Evolutionary conservation across 352 stramenopile species (phyloP), one percentile per base, ranked within the genome.

Genomic region (Phytophthora ohioensis): DNA sequence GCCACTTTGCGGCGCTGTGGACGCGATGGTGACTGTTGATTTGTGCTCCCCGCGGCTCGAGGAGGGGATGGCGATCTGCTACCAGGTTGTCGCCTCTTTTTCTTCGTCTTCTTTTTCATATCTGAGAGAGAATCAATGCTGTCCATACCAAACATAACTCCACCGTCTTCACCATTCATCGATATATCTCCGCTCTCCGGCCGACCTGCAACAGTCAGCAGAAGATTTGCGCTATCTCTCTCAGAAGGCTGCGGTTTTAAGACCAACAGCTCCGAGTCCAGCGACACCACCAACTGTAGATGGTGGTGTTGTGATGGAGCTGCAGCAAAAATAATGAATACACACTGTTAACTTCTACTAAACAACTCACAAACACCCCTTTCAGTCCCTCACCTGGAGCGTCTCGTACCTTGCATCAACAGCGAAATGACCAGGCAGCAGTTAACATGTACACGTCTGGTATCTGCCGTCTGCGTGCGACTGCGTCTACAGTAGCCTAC

Each of bases 391-490:
- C 54, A 69, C 61, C 55, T 71, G 47, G 34, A 69, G 21, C 38
- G 27, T 38, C 48, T 58, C 71, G 57, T 66, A 79, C 79, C 74
- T 79, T 90, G 81, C 86, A 94, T 94, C 46, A 95, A 49, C 64
- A 95, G 76, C n/a, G 88, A 92, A 71, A 95, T 91, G 38, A 93
- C 84, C 55, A 95, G 80, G 51, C 86, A 95, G 76, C 82, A 93
- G 57, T 95, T 95, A 43, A 95, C 88, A 46, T 93, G 84, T 27
- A 92, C 83, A 30, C 86, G 85, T 27, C 82, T 75, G 31, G 73
- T 87, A 53, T 94, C 88, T 9, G 78, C 61, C 41, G 78, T 90
- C 55, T 86, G 77, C 30, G 68, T 69, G 34, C 70, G 61, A 45
- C 78, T 73, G 35, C 76, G 78, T 13, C 87, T 75, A 39, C 84